Evolutionary conservation across 306 rosid species (phyloP), one percentile per base, ranked within the genome.

Genomic region (Cicer arietinum): DNA sequence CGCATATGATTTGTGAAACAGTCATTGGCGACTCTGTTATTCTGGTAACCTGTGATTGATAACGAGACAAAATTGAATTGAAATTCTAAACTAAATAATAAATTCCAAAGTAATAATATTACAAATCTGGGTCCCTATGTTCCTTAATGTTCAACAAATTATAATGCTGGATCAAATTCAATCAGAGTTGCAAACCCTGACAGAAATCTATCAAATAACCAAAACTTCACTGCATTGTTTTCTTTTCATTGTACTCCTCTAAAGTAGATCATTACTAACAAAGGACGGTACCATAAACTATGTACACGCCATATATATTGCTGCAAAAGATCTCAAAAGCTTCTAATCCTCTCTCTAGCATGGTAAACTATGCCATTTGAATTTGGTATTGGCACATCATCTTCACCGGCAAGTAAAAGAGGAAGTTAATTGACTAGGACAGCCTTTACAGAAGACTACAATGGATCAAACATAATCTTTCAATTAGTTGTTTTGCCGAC

Each of bases 311-410:
- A 18, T 16, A 77, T 16, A 61, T 43, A 69, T 37, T 12, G 71
- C 39, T 12, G 50, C 12, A 25, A 64, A 76, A 40, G 74, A 54
- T 16, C 67, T 37, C 20, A 43, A 7, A 69, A 63, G 73, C 44
- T 77, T 74, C 63, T 42, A 43, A 62, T 63, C 44, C 44, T 65
- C 43, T 54, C 44, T 65, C 43, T 54, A 14, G 73, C 53, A 78
- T 46, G 50, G 78, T 43, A 69, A 74, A 51, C n/a, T 57, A 69
- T 69, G 81, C 12, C 73, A 59, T 50, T 74, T 74, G 76, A 47
- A 18, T 62, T 73, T 51, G 48, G 69, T 69, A 73, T 57, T 45
- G 57, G 62, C 18, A 71, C 66, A 62, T 39, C 61, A 35, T 71
- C 80, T 71, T 64, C 75, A 60, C 43, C 59, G 67, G 30, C 18